Percentiles rank a stretch among this genome's conserved stretches.
Evolutionary conservation across 352 stramenopile species (phyloP).

Genomic region (Phytophthora rubi): DNA sequence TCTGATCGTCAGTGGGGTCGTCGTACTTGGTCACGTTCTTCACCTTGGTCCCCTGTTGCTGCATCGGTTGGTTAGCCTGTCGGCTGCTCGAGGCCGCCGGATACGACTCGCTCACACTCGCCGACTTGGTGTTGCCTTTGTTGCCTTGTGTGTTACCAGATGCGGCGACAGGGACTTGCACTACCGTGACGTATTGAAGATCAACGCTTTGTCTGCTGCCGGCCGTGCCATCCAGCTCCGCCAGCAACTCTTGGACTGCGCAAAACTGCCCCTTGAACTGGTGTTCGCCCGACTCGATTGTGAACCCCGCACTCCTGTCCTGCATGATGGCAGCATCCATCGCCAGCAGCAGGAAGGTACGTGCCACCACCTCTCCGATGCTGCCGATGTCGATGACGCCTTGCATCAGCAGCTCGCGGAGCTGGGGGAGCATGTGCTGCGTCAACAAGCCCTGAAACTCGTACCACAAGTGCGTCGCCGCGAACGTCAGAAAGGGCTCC

Average conservation of each 20-base stretch:
- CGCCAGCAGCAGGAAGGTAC: background rate
- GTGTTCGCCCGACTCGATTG: no score
- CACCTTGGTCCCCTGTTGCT: no score
- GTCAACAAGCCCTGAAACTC: background rate
- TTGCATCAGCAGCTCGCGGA: background rate
- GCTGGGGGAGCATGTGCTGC: background rate
- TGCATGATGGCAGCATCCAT: background rate
- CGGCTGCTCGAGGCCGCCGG: no score
- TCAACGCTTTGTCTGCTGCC: no score
- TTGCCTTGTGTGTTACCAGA: no score
- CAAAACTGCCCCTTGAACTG: background rate
- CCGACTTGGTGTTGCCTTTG: no score
- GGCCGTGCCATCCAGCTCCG: no score
- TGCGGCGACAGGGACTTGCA: no score
- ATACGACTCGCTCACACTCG: no score
- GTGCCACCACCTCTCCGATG: background rate
- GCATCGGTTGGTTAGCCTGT: no score
- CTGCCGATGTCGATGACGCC: background rate
- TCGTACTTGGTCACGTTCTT: background rate
- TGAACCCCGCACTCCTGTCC: no score
- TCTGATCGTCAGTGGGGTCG: background rate
- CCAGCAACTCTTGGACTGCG: background rate
- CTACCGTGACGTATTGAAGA: no score
- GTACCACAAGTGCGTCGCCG: background rate
- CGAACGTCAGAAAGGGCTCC: background rate